phyloP scores from a whole-genome alignment of 2,329 filamentous ascomycete genomes.

The Botryotinia globosa region DNA sequence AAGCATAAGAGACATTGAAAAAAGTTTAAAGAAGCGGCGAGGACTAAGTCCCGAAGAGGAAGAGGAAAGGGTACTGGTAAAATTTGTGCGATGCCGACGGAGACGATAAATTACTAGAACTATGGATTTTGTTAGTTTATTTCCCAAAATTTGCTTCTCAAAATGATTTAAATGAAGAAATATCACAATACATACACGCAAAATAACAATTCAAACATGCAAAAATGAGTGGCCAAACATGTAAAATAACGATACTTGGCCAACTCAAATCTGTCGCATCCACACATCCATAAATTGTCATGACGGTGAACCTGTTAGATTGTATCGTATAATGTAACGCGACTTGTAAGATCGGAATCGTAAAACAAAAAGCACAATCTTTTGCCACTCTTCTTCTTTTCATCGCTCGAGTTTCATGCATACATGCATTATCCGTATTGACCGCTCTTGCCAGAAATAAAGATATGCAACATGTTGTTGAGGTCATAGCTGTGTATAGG shows the following conservation, averaged over 20 bases:
- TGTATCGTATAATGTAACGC: conserved; percentile 59
- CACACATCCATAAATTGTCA: conserved; percentile 57
- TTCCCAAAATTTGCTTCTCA: fast-evolving
- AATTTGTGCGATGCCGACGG: conserved; percentile 56
- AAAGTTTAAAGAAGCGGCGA: conserved; percentile 60
- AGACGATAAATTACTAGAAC: conserved; percentile 60
- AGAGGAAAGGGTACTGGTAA: conserved; percentile 52
- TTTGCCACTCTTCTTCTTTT: conserved; percentile 47
- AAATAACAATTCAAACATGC: conserved; percentile 53
- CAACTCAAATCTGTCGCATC: conserved; percentile 54
- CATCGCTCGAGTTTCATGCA: conserved; percentile 50
- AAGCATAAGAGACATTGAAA: conserved; percentile 52
- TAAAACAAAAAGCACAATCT: conserved; percentile 55
- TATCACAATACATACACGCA: conserved; percentile 47
- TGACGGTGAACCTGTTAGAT: conserved; percentile 55
- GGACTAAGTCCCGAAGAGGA: conserved; percentile 52
- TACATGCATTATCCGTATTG: conserved; percentile 53
- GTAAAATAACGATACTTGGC: conserved; percentile 52
- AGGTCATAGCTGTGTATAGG: conserved; percentile 50
- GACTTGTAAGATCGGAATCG: conserved; percentile 54
- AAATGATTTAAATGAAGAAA: neutral
- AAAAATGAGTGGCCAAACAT: conserved; percentile 56
- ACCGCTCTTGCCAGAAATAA: conserved; percentile 58
- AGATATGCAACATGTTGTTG: conserved; percentile 56
- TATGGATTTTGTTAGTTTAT: conserved; percentile 35